These are phyloP conservation scores for Cutaneotrichosporon cutaneum DNA, from an alignment of 1,284 basidiomycete genomes.

Conservation along the genomic window DNA sequence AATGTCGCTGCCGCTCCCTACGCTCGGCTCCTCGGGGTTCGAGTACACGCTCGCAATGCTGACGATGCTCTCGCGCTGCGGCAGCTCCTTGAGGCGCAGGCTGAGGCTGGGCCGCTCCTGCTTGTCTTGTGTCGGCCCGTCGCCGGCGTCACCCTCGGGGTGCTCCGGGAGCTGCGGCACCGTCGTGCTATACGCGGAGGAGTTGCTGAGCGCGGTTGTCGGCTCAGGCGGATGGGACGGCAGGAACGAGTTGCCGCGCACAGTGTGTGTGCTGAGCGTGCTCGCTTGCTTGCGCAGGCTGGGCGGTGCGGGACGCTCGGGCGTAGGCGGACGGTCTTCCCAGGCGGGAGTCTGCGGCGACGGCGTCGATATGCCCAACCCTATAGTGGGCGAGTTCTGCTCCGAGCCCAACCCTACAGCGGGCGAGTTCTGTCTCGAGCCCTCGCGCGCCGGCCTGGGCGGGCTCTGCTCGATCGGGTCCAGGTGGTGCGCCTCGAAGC, in stretches of 20 bases:
- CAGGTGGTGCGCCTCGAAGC: constrained; percentile 15
- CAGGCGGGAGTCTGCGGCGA: neutral
- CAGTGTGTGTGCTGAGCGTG: constrained; percentile 13
- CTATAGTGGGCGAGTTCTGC: neutral
- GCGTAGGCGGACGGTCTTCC: neutral
- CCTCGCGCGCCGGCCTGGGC: constrained; percentile 8
- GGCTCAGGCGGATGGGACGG: constrained; percentile 20
- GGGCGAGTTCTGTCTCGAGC: neutral
- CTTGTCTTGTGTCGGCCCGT: neutral
- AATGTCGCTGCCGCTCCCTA: constrained; percentile 15
- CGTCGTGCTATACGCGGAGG: constrained; percentile 15
- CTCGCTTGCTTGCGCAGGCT: constrained; percentile 18
- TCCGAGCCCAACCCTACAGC: constrained; percentile 1
- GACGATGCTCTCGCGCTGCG: constrained; percentile 7
- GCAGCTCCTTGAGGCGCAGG: constrained; percentile 5
- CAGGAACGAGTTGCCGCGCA: constrained; percentile 18
- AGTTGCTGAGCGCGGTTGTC: constrained; percentile 19
- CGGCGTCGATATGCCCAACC: neutral
- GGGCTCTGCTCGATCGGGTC: constrained; percentile 27
- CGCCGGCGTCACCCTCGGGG: neutral
- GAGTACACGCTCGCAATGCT: constrained; percentile 14
- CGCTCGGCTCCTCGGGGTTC: neutral
- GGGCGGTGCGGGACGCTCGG: neutral
- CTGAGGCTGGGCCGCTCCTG: constrained; percentile 2
- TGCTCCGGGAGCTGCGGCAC: neutral